Evolutionary conservation across 805 yeast genomes (phyloP).

Genomic region (Nakazawaea laoshanensis): DNA sequence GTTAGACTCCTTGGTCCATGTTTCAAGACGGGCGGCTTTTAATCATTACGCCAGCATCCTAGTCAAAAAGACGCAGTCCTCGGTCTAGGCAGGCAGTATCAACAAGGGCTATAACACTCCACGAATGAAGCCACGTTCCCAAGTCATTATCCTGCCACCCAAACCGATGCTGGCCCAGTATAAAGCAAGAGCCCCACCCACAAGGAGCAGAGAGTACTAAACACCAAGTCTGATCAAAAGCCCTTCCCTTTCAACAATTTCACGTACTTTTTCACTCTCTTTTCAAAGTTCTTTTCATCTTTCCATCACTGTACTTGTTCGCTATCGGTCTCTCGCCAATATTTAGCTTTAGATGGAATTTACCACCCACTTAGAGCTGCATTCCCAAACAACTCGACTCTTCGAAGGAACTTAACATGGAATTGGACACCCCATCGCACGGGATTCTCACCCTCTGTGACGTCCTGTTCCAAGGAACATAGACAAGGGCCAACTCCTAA

Average conservation of each 20-base stretch:
- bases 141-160: constrained; percentile 24
- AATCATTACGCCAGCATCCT: constrained; percentile 29
- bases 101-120: constrained; percentile 22
- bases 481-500: constrained; percentile 23
- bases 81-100: constrained; percentile 18
- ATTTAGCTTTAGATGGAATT: constrained; percentile 35
- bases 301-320: constrained; percentile 38
- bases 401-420: constrained; percentile 23
- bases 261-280: constrained; percentile 37
- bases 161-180: constrained; percentile 29
- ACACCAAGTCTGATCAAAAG: constrained; percentile 29
- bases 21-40: constrained; percentile 27
- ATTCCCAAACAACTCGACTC: constrained; percentile 31
- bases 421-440: constrained; percentile 22
- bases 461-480: constrained; percentile 31
- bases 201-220: constrained; percentile 16
- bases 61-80: constrained; percentile 27
- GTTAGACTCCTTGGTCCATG: constrained; percentile 35
- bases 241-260: constrained; percentile 37
- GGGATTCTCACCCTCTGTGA: constrained; percentile 36
- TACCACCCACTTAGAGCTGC: constrained; percentile 19
- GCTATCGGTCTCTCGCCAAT: constrained; percentile 40
- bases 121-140: constrained; percentile 19
- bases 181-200: constrained; percentile 22
- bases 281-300: constrained; percentile 36